Percentiles rank a stretch among this genome's conserved stretches.
These are phyloP conservation scores for Aplosporella prunicola DNA, from an alignment of 2,329 filamentous ascomycete species.

Conservation along the genomic window DNA sequence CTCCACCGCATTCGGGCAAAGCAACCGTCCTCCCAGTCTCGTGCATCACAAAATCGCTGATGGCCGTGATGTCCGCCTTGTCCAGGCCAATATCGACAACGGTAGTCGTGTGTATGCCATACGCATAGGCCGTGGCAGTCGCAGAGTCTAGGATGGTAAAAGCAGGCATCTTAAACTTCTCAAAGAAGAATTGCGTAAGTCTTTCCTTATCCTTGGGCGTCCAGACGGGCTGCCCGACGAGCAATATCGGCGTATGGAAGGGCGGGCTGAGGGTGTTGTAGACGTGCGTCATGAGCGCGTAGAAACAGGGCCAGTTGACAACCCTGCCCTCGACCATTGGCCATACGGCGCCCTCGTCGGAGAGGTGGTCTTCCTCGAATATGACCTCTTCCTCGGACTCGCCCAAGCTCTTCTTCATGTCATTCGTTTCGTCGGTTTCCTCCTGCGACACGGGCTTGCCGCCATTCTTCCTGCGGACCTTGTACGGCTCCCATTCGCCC, in stretches of 20 bases:
- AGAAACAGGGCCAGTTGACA: slow-evolving; percentile 83
- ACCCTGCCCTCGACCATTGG: slow-evolving; percentile 76
- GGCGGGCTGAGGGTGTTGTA: slow-evolving; percentile 82
- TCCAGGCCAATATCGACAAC: slow-evolving; percentile 85
- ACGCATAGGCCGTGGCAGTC: slow-evolving; percentile 69
- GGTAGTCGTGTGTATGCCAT: slow-evolving; percentile 71
- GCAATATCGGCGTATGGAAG: slow-evolving; percentile 87
- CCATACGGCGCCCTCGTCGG: slow-evolving; percentile 81
- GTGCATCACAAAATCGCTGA: slow-evolving; percentile 72
- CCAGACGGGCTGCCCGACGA: slow-evolving; percentile 86
- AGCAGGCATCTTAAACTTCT: slow-evolving; percentile 90
- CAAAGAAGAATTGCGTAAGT: slow-evolving; percentile 90
- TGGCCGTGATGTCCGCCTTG: slow-evolving; percentile 87
- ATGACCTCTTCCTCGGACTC: slow-evolving; percentile 48
- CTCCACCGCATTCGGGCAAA: slow-evolving; percentile 65
- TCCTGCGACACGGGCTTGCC: slow-evolving; percentile 19
- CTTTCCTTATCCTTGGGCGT: slow-evolving; percentile 77
- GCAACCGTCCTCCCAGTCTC: slow-evolving; percentile 54
- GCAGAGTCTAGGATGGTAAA: slow-evolving; percentile 86
- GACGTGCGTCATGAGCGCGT: slow-evolving; percentile 85
- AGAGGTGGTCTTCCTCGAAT: slow-evolving; percentile 82
- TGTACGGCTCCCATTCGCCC: slow-evolving; percentile 72
- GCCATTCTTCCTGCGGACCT: slow-evolving; percentile 49
- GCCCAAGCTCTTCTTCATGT: slow-evolving; percentile 19
- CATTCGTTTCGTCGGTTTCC: slow-evolving; percentile 20